Evolutionary conservation across 768 basidiomycete genomes (phyloP).

Genomic region (Hygrophoropsis aurantiaca): DNA sequence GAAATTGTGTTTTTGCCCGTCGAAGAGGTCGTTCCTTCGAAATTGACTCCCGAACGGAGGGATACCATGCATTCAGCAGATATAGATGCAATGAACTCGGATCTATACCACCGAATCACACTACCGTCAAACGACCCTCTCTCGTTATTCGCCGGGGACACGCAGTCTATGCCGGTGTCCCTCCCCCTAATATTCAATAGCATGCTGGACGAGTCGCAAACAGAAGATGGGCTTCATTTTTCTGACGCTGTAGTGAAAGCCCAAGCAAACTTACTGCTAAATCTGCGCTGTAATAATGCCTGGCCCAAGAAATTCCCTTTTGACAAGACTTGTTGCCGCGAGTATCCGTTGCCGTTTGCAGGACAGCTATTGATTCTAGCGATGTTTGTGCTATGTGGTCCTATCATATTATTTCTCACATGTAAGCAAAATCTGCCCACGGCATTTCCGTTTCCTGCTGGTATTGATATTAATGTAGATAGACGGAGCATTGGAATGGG

Average conservation of each 20-base stretch:
- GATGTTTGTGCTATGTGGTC: conserved; percentile 50
- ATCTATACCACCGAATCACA: conserved; percentile 68
- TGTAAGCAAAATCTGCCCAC: conserved; percentile 19
- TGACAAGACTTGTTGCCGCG: conserved; percentile 79
- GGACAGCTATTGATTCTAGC: conserved; percentile 56
- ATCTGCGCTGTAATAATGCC: conserved; percentile 75
- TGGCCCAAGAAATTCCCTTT: conserved; percentile 63
- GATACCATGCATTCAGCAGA: conserved; percentile 72
- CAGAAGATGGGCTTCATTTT: conserved; percentile 86
- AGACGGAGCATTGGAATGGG: conserved; percentile 8
- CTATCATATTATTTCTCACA: conserved; percentile 41
- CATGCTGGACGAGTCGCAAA: conserved; percentile 72
- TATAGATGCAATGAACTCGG: conserved; percentile 90
- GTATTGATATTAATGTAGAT: conserved; percentile 15
- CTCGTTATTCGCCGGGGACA: conserved; percentile 22
- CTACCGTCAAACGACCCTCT: conserved; percentile 31
- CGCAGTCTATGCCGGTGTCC: conserved; percentile 40
- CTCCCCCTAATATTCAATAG: conserved; percentile 80
- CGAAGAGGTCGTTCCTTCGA: conserved; percentile 63
- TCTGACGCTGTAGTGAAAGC: conserved; percentile 55
- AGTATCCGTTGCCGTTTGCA: conserved; percentile 65
- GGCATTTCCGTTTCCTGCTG: conserved; percentile 14
- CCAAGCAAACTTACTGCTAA: conserved; percentile 79
- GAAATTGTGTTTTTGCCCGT: conserved; percentile 77
- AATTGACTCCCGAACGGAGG: conserved; percentile 63